Conservation (phyloP, 225 moss, liverwort and hornwort genomes). For the Neckera pumila region DNA sequence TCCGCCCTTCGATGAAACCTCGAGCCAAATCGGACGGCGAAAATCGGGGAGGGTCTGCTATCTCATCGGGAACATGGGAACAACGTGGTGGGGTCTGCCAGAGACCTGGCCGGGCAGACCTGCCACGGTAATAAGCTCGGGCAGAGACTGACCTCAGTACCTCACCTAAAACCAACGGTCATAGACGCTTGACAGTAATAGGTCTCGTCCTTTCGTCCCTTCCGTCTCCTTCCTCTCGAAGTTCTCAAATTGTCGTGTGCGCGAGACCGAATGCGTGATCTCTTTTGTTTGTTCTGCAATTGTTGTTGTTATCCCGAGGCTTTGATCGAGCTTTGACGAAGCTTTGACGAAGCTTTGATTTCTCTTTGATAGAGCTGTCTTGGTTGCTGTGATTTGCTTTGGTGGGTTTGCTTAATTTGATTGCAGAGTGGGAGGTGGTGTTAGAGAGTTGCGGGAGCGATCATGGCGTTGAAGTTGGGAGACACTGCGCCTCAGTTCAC, state of each 20-base stretch:
- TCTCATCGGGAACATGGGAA: not conserved
- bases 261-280: not conserved
- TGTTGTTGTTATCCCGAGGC: not conserved
- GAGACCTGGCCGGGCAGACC: not conserved
- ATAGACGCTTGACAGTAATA: not conserved
- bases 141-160: not conserved
- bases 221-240: not conserved
- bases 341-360: not conserved
- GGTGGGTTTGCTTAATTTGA: not conserved
- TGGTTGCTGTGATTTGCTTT: not conserved
- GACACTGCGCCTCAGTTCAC: slow-evolving; percentile 70
- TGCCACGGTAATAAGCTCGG: not conserved
- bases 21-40: not conserved
- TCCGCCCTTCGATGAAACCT: not conserved
- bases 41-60: not conserved
- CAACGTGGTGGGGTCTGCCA: not conserved
- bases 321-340: not conserved
- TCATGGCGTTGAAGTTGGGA: slow-evolving; percentile 54
- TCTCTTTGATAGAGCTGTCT: not conserved
- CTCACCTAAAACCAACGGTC: not conserved
- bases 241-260: not conserved
- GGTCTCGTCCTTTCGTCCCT: not conserved
- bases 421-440: not conserved
- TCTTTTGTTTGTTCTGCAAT: not conserved
- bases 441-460: not conserved